phyloP scores from a whole-genome alignment of 2,329 filamentous ascomycete species.

The Hymenoscyphus infarciens region DNA sequence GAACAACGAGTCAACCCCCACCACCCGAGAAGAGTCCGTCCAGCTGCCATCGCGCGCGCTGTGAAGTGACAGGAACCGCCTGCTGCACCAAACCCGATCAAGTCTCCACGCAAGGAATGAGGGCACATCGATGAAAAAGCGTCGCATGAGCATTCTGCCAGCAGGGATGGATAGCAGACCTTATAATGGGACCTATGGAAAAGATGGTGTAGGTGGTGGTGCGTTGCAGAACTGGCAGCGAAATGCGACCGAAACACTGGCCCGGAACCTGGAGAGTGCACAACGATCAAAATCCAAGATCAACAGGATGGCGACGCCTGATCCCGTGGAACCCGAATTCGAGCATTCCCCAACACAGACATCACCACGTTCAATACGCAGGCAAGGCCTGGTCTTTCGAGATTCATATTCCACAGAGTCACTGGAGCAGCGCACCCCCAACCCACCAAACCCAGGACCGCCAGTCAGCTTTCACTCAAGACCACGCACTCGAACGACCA shows the following conservation, averaged over 20 bases:
- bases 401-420: conserved; percentile 48
- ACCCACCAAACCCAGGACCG: conserved; percentile 15
- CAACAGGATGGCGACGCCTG: conserved; percentile 62
- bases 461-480: conserved; percentile 37
- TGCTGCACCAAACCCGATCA: conserved; percentile 6
- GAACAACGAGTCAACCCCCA: conserved; percentile 1
- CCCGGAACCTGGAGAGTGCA: conserved; percentile 24
- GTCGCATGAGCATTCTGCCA: conserved; percentile 41
- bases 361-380: conserved; percentile 49
- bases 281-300: conserved; percentile 24
- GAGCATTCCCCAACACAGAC: conserved; percentile 40
- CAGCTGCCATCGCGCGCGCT: neutral
- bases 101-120: conserved; percentile 22
- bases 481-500: conserved; percentile 45
- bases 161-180: conserved; percentile 45
- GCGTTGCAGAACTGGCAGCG: conserved; percentile 31
- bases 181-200: conserved; percentile 34
- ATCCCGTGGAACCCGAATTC: conserved; percentile 38
- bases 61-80: neutral
- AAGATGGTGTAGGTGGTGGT: conserved; percentile 24
- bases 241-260: conserved; percentile 30
- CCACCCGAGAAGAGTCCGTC: neutral
- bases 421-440: conserved; percentile 17
- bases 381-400: conserved; percentile 60
- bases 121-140: conserved; percentile 27